phyloP scores from a whole-genome alignment of 495 filamentous ascomycete genomes.

The Hyaloscypha finlandica region DNA sequence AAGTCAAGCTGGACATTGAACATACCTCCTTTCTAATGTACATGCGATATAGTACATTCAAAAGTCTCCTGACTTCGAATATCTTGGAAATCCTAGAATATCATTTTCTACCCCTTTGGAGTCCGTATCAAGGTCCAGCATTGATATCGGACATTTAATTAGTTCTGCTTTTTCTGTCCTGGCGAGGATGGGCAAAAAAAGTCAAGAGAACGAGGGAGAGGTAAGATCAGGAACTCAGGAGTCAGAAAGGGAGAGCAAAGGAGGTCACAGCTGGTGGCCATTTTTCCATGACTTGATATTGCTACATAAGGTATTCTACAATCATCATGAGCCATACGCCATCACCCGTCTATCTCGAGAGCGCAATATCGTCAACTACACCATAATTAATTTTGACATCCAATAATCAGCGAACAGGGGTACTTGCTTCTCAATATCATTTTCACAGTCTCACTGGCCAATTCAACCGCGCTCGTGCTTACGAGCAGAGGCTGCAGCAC shows the following conservation, averaged over 20 bases:
- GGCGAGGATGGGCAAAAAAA: no score
- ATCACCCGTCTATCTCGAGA: conserved; percentile 21
- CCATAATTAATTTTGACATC: neutral
- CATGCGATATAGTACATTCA: no score
- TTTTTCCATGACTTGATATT: conserved; percentile 9
- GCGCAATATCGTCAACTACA: conserved; percentile 30
- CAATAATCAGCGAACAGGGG: neutral
- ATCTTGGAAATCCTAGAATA: no score
- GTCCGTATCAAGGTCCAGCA: no score
- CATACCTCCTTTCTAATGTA: no score
- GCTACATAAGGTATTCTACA: conserved; percentile 22
- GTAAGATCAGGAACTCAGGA: neutral
- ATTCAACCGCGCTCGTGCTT: conserved; percentile 94
- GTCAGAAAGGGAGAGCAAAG: neutral
- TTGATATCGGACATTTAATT: no score
- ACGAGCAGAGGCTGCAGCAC: conserved; percentile 95
- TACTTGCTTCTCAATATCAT: conserved; percentile 55
- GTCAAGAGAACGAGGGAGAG: no score
- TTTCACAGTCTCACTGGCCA: conserved; percentile 97
- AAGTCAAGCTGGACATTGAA: no score
- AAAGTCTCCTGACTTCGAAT: no score
- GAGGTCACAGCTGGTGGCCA: no score
- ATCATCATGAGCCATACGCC: conserved; percentile 18
- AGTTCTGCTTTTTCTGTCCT: no score
- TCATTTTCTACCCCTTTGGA: no score